Conservation (phyloP, 331 rosid genomes). For the Quercus tomentella region DNA sequence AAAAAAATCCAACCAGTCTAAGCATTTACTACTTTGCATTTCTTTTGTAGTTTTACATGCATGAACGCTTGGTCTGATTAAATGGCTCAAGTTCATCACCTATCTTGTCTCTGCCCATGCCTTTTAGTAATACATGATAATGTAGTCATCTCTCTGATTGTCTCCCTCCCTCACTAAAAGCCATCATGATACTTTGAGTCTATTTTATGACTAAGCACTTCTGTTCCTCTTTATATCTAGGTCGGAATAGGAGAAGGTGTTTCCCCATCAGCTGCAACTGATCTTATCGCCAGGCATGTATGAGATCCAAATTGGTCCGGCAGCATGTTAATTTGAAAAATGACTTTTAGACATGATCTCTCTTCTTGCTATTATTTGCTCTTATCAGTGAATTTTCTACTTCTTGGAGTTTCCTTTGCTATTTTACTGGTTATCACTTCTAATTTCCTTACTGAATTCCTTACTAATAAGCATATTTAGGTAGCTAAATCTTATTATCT, state of each 20-base stretch:
- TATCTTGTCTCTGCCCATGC: neutral
- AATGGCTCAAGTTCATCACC: slow-evolving; percentile 6
- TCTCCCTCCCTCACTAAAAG: neutral
- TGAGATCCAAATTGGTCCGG: slow-evolving; percentile 19
- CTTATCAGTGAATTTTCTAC: neutral
- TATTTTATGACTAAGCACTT: slow-evolving; percentile 25
- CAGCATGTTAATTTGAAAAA: neutral
- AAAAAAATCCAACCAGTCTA: neutral
- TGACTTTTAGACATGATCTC: neutral
- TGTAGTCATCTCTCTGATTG: neutral
- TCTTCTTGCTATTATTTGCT: neutral
- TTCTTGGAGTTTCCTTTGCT: neutral
- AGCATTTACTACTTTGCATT: neutral
- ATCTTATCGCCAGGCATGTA: slow-evolving; percentile 97
- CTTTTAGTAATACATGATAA: neutral
- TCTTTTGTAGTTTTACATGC: neutral
- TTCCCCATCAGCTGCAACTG: slow-evolving; percentile 98
- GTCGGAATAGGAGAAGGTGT: slow-evolving; percentile 99
- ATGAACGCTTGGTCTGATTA: slow-evolving; percentile 1
- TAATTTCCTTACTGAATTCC: too few species aligned
- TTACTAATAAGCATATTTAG: neutral
- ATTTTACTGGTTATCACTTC: neutral
- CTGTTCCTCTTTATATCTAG: slow-evolving; percentile 38
- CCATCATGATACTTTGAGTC: slow-evolving; percentile 3
- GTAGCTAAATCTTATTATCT: neutral